phyloP scores from a whole-genome alignment of 208 protist genomes.

The Acanthamoeba polyphaga region DNA sequence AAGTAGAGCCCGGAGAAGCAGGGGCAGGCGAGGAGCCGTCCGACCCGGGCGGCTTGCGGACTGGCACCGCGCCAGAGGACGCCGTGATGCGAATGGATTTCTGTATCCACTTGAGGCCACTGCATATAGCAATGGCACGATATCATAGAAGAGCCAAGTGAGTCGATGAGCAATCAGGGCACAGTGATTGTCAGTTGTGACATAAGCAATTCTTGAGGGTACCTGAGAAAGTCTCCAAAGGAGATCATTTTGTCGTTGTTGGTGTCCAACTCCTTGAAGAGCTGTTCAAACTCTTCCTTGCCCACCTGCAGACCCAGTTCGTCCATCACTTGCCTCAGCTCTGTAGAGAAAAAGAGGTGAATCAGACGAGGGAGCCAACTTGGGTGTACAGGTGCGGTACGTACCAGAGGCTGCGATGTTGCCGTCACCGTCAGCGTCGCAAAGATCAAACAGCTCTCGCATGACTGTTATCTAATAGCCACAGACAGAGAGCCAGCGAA shows the following conservation, averaged over 20 bases:
- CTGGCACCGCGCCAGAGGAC: constrained; percentile 14
- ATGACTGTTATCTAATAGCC: constrained; percentile 4
- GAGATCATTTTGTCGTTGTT: constrained; percentile 61
- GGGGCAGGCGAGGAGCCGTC: not conserved
- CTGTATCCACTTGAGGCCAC: constrained; percentile 60
- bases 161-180: not conserved
- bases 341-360: not conserved
- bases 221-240: constrained; percentile 75
- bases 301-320: constrained; percentile 21
- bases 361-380: not conserved
- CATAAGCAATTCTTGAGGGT: not conserved
- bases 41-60: not conserved
- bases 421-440: constrained; percentile 46
- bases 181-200: not conserved
- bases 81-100: constrained; percentile 58
- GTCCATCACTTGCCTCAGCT: constrained; percentile 38
- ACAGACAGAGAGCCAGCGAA: not conserved
- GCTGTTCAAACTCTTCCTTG: constrained; percentile 57
- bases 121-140: not conserved
- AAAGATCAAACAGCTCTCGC: constrained; percentile 61
- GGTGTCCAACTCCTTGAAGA: constrained; percentile 44
- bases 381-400: not conserved
- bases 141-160: not conserved
- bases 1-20: not conserved
- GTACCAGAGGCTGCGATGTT: constrained; percentile 3